Base-by-base conservation (phyloP, 208 protist genomes). In the Leishmania guyanensis region DNA sequence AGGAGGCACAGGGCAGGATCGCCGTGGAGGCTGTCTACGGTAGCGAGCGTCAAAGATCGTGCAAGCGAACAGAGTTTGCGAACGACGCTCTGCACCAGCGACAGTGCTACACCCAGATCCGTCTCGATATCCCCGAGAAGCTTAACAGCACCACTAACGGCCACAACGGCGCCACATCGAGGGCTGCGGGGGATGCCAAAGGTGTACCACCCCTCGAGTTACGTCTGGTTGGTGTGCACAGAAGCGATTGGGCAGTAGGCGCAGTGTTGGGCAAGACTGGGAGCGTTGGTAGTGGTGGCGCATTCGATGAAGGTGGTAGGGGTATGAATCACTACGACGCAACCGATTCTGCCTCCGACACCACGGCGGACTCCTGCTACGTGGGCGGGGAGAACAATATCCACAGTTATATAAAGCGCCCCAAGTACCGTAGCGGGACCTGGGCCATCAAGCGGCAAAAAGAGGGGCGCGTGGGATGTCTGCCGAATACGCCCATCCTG, bases 1-100 rank as follows among this genome's bases (percentile, higher is more conserved):
- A 89, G 71, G 86, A 94, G 82, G 58, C 78, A 20, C 75, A 84
- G 26, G 86, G 91, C 12, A 84, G 75, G 58, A 78, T 97, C 54
- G 78, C 70, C 46, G 85, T 96, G 50, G 81, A 82, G 64, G 91
- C 78, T 29, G 79, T 64, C 56, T 94, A 78, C 75, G 84, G 80
- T 65, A 75, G 78, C 46, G 94, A 96, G 69, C 73, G 77, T 20
- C 84, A 91, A 75, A 53, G 77, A 64, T 85, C 86, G 33, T 75
- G 53, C 68, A 88, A 94, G 86, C 80, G 81, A n/a, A 70, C 60
- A 29, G 82, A 81, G 74, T 87, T 78, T 64, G 80, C 26, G 4
- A 50, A 88, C n/a, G 70, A 85, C 71, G 81, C 64, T 39, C 75
- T 86, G n/a, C 79, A 87, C 62, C 75, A 72, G 70, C 84, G 69